Evolutionary conservation across 306 rosid genomes (phyloP), one percentile per base, ranked within the genome.

Genomic region (Casuarina cunninghamiana): DNA sequence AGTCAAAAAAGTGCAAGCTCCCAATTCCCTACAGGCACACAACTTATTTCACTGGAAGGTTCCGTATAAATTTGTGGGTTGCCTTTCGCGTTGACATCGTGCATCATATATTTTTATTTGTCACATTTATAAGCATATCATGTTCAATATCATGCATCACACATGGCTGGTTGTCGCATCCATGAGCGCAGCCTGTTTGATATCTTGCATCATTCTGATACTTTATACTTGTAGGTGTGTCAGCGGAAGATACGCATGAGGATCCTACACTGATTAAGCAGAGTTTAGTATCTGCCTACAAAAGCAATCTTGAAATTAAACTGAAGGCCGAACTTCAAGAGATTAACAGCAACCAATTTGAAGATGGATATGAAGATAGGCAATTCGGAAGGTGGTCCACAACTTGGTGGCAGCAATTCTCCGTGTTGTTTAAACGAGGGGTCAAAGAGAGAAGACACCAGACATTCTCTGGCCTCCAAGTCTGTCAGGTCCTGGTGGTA

Each of bases 331-430:
- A 57, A 73, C 44, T 81, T 77, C 58, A 77, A 44, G 86, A 45
- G 63, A 84, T 50, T 58, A 74, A 16, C 35, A 79, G 77, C 69
- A 43, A 5, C 5, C 49, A 45, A 21, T 39, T 9, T 61, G 75
- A 85, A 39, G 83, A 72, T 10, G 78, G 67, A 75, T 37, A 42
- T n/a, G 80, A 84, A 3, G 88, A 81, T 44, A 85, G 26, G 13
- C 84, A 68, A 2, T 83, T 53, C 66, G 82, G 46, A 5, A 84
- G 78, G 57, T 93, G 97, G 96, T 78, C 91, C 9, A 86, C 93
- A 4, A 83, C 82, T 44, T 93, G 97, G 97, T 78, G 82, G 37
- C 92, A 93, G 73, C 96, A 93, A 71, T 89, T 90, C 61, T 37
- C 32, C 21, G 94, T 89, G 21, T 77, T 93, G 17, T 77, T 88